Percentiles rank a stretch among this genome's conserved stretches.
Evolutionary conservation across 106 monocot species (phyloP).

Genomic region (Cymbidium sinense): DNA sequence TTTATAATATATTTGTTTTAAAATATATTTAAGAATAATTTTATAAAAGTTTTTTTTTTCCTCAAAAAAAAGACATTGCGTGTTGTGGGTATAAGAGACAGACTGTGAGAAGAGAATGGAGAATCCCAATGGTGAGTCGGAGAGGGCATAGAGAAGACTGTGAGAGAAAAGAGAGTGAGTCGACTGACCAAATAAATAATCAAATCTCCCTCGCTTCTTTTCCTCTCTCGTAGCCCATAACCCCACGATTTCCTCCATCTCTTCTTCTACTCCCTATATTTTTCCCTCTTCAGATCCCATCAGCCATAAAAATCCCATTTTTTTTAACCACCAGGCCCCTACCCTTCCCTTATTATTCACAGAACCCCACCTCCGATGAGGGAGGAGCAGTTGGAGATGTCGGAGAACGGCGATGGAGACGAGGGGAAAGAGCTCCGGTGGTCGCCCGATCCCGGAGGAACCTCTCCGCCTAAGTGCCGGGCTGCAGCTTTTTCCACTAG

Average conservation of each 20-base stretch:
- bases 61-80: neutral
- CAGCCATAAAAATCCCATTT: neutral
- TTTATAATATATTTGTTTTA: too few species aligned
- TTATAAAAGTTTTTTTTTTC: too few species aligned
- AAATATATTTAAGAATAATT: too few species aligned
- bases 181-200: neutral
- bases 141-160: neutral
- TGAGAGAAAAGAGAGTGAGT: neutral
- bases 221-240: neutral
- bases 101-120: too few species aligned
- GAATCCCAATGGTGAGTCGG: neutral
- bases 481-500: neutral
- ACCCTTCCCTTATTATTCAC: neutral
- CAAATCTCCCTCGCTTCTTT: neutral
- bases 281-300: neutral
- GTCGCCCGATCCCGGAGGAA: neutral
- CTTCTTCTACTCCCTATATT: neutral
- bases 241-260: neutral
- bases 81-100: neutral
- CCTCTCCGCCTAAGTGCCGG: neutral
- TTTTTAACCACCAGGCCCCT: too few species aligned
- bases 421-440: neutral
- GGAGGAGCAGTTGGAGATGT: slow-evolving; percentile 3
- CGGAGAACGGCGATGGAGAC: slow-evolving; percentile 6
- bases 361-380: neutral